Conservation (phyloP, 2,329 filamentous ascomycete genomes). For the Macroventuria anomochaeta region DNA sequence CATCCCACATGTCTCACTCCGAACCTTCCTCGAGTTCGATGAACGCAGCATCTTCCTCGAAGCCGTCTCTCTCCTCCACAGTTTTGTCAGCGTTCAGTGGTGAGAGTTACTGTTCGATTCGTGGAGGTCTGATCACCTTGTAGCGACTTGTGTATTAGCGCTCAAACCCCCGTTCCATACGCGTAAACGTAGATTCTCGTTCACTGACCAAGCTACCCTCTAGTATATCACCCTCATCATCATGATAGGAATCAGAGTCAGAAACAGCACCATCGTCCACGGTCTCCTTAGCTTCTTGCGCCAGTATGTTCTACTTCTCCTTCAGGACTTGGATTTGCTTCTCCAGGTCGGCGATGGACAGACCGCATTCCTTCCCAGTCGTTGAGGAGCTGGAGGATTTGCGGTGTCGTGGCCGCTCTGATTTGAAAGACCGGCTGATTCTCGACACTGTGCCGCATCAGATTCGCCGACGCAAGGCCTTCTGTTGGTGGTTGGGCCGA, state of each 20-base stretch:
- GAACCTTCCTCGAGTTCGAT: neutral
- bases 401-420: neutral
- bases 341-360: neutral
- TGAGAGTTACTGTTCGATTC: no score
- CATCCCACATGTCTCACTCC: no score
- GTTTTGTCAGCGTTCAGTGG: no score
- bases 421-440: neutral
- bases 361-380: neutral
- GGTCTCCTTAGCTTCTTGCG: neutral
- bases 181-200: no score
- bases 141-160: no score
- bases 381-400: neutral
- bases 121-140: no score
- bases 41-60: neutral
- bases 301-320: neutral
- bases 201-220: no score
- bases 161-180: no score
- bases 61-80: no score
- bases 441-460: neutral
- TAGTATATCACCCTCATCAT: neutral
- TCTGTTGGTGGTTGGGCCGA: neutral
- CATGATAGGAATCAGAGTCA: no score
- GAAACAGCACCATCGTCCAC: neutral
- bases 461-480: no score
- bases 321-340: neutral